phyloP scores from a whole-genome alignment of 2,329 filamentous ascomycete genomes.

The Diaporthe citrichinensis region DNA sequence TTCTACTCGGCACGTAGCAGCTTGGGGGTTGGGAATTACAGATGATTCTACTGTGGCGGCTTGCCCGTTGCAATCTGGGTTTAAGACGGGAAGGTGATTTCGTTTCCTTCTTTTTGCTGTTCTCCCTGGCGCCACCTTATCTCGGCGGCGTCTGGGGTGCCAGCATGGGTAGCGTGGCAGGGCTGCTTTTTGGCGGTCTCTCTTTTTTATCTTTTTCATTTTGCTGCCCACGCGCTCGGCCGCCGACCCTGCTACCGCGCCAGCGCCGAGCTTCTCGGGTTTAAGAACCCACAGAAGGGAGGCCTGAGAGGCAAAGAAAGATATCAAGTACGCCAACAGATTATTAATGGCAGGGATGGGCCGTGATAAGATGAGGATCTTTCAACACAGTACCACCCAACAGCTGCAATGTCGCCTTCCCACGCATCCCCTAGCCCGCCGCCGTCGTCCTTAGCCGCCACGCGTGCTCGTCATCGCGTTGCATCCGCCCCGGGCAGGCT shows the following conservation, averaged over 20 bases:
- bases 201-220: not conserved
- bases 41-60: not conserved
- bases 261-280: not conserved
- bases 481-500: not conserved
- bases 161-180: not conserved
- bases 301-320: no score
- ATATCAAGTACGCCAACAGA: not conserved
- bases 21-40: not conserved
- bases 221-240: not conserved
- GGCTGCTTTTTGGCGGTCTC: not conserved
- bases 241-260: not conserved
- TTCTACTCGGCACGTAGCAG: not conserved
- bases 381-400: not conserved
- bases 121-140: not conserved
- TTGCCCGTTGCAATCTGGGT: constrained; percentile 6
- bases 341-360: not conserved
- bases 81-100: constrained; percentile 3
- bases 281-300: not conserved
- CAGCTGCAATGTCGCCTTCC: not conserved
- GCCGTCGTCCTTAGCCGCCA: constrained; percentile 15
- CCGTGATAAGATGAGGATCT: not conserved
- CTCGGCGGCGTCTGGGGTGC: not conserved
- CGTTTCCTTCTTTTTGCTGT: not conserved
- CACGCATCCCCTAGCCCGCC: not conserved
- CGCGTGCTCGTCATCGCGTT: constrained; percentile 22